Conservation (phyloP, 106 monocot genomes). For the Triglochin maritima region DNA sequence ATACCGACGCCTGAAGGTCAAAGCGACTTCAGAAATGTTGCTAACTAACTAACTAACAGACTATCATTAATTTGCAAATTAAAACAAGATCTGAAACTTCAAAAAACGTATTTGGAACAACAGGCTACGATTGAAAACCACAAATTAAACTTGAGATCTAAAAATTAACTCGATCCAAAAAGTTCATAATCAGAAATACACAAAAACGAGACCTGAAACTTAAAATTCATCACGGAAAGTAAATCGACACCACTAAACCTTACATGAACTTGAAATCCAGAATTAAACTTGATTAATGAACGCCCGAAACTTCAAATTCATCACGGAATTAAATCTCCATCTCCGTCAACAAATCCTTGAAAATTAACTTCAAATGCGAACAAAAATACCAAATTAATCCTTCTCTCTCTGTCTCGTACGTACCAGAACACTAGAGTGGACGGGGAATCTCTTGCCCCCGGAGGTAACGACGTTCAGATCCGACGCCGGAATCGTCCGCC, state of each 20-base stretch:
- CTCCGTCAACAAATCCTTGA: too few relatives aligned
- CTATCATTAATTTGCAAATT: not conserved
- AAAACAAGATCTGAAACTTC: not conserved
- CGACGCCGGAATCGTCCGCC: not conserved
- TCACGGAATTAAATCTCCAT: too few relatives aligned
- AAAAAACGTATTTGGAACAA: not conserved
- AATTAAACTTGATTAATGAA: too few relatives aligned
- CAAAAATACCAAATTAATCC: not conserved
- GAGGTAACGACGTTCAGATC: not conserved
- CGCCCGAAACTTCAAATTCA: too few relatives aligned
- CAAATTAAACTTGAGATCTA: too few relatives aligned
- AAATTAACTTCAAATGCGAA: not conserved
- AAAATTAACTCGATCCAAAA: too few relatives aligned
- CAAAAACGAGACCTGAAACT: too few relatives aligned
- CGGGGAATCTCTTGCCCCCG: not conserved
- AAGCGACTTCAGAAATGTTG: not conserved
- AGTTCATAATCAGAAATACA: too few relatives aligned
- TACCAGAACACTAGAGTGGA: slow-evolving; percentile 4
- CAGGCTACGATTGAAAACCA: too few relatives aligned
- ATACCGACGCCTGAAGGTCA: slow-evolving; percentile 40
- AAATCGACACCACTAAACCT: too few relatives aligned
- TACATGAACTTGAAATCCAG: too few relatives aligned
- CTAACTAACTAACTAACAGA: not conserved
- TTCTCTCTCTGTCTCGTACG: not conserved
- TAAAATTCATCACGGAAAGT: too few relatives aligned